Percentiles rank a stretch among this genome's conserved stretches.
phyloP scores from a whole-genome alignment of 768 basidiomycete species.

The Floccularia luteovirens region DNA sequence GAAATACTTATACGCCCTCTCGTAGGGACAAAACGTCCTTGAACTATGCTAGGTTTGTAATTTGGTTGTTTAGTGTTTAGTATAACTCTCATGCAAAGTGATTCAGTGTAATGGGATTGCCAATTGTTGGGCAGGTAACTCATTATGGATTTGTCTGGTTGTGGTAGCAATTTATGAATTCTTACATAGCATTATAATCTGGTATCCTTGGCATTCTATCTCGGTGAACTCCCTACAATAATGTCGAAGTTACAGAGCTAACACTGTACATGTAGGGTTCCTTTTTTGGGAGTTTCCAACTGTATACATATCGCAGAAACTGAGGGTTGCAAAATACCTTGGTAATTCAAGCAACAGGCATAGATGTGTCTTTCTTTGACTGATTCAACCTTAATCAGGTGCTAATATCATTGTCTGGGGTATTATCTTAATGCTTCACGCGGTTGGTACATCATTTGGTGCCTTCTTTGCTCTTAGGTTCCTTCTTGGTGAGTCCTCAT shows the following conservation, averaged over 20 bases:
- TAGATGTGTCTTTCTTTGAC: neutral
- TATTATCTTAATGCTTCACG: slow-evolving; percentile 49
- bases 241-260: neutral
- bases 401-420: slow-evolving; percentile 58
- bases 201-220: slow-evolving; percentile 56
- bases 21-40: slow-evolving; percentile 60
- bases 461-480: slow-evolving; percentile 59
- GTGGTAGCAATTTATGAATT: slow-evolving; percentile 1
- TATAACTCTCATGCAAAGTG: neutral
- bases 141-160: neutral
- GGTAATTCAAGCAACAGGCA: slow-evolving; percentile 22
- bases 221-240: slow-evolving; percentile 25
- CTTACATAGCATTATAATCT: slow-evolving; percentile 48
- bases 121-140: slow-evolving; percentile 49
- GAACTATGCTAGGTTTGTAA: slow-evolving; percentile 55
- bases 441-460: slow-evolving; percentile 46
- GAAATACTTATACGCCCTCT: neutral
- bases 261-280: slow-evolving; percentile 30
- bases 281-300: slow-evolving; percentile 61
- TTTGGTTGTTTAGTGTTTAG: neutral
- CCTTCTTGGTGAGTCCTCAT: slow-evolving; percentile 36
- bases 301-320: slow-evolving; percentile 56
- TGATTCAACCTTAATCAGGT: slow-evolving; percentile 19
- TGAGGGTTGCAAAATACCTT: slow-evolving; percentile 53
- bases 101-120: slow-evolving; percentile 55